Evolutionary conservation across 78 protist genomes (phyloP).

Genomic region (Dictyostelium brefeldianum): DNA sequence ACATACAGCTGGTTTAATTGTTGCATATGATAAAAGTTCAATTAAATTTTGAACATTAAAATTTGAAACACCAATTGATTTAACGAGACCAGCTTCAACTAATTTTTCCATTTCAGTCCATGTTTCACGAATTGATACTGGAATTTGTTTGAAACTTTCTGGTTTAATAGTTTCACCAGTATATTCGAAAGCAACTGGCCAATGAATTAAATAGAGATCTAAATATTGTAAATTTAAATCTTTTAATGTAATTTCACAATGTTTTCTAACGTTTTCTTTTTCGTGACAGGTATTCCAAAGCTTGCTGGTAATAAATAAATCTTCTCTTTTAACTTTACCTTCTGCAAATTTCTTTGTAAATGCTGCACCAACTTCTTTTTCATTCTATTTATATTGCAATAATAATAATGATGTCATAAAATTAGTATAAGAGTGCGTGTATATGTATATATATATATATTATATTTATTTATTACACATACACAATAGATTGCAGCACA

Average conservation of each 20-base stretch:
- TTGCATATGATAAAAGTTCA: conserved; percentile 70
- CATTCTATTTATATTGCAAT: conserved; percentile 67
- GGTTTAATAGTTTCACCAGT: conserved; percentile 5
- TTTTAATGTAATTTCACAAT: conserved; percentile 52
- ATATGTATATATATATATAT: too few relatives aligned
- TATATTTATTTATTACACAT: background rate
- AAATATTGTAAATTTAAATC: conserved; percentile 84
- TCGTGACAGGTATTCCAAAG: conserved; percentile 89
- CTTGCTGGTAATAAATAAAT: conserved; percentile 88
- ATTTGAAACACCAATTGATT: conserved; percentile 83
- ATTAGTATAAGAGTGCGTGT: too few relatives aligned
- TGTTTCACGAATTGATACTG: conserved; percentile 83
- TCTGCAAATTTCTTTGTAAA: conserved; percentile 26
- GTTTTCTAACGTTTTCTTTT: conserved; percentile 73
- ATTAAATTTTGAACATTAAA: conserved; percentile 26
- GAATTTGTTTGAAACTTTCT: background rate
- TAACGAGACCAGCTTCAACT: conserved; percentile 77
- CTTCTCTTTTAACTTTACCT: conserved; percentile 66
- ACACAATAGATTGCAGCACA: conserved; percentile 86
- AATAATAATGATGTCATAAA: background rate
- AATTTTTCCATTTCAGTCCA: conserved; percentile 92
- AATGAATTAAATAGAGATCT: conserved; percentile 91
- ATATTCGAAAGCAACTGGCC: conserved; percentile 87
- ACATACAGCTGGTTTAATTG: conserved; percentile 76
- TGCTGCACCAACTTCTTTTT: conserved; percentile 88